These are phyloP conservation scores for Rhynchospora breviuscula DNA, from an alignment of 176 grass and related monocot genomes.

Conservation along the genomic window DNA sequence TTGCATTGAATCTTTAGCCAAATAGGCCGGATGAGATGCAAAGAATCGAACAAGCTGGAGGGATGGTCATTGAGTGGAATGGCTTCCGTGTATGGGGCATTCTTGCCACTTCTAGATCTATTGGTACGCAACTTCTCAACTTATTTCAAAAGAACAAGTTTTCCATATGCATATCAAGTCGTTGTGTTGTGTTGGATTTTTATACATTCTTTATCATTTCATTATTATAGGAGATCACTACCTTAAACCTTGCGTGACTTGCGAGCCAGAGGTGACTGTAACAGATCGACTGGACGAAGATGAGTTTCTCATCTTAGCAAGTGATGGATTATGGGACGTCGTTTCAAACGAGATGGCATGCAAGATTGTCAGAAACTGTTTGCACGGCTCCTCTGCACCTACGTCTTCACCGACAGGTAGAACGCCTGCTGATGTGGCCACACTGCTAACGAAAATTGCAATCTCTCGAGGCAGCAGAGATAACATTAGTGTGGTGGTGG, in stretches of 20 bases:
- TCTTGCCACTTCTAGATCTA: conserved; percentile 64
- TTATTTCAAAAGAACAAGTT: no score
- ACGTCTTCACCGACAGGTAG: no score
- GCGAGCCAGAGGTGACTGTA: conserved; percentile 59
- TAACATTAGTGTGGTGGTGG: conserved; percentile 69
- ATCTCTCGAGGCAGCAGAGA: conserved; percentile 59
- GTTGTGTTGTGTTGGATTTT: no score
- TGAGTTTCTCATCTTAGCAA: conserved; percentile 65
- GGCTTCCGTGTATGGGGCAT: conserved; percentile 56
- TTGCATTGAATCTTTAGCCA: conserved; percentile 24
- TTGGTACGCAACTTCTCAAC: conserved; percentile 24
- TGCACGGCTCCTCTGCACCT: conserved; percentile 5
- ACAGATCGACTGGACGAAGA: conserved; percentile 39
- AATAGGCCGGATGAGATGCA: conserved; percentile 58
- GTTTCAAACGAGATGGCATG: conserved; percentile 59
- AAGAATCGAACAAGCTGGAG: conserved; percentile 56
- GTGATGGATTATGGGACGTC: conserved; percentile 79
- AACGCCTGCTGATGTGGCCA: conserved; percentile 34
- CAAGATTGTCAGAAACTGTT: conserved; percentile 40
- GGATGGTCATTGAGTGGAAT: conserved; percentile 66
- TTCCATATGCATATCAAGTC: no score
- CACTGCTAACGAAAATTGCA: conserved; percentile 49
- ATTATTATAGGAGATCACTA: conserved; percentile 79
- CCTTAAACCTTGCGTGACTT: conserved; percentile 62
- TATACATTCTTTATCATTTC: no score